These are phyloP conservation scores for Cercophora samala DNA, from an alignment of 495 filamentous ascomycete species.

Conservation along the genomic window DNA sequence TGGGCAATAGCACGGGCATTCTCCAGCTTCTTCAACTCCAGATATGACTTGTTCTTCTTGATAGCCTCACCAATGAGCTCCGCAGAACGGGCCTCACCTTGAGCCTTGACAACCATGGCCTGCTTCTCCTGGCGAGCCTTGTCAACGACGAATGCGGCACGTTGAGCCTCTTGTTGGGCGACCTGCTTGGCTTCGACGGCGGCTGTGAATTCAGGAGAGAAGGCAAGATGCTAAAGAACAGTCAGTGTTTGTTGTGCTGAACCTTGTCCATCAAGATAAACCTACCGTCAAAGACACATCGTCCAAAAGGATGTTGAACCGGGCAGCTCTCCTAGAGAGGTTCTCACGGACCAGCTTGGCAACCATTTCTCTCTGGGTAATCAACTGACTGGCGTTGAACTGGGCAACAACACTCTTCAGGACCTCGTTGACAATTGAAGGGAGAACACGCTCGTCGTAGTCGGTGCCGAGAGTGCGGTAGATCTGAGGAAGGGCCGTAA, in stretches of 20 bases:
- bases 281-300: constrained; percentile 95
- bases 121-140: constrained; percentile 99
- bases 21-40: constrained; percentile 95
- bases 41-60: constrained; percentile 97
- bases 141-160: constrained; percentile 96
- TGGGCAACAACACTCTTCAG: constrained; percentile 98
- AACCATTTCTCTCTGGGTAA: constrained; percentile 97
- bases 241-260: constrained; percentile 19
- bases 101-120: constrained; percentile 94
- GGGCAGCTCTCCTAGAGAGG: constrained; percentile 80
- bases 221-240: constrained; percentile 77
- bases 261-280: constrained; percentile 4
- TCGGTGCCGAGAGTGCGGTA: constrained; percentile 94
- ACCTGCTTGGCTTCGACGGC: constrained; percentile 99
- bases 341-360: constrained; percentile 88
- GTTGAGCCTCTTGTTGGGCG: constrained; percentile 95
- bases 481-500: constrained; percentile 89
- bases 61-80: constrained; percentile 98
- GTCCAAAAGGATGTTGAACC: constrained; percentile 95
- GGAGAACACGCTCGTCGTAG: constrained; percentile 94
- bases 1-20: constrained; percentile 84
- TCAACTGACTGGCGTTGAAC: constrained; percentile 97
- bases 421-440: constrained; percentile 98
- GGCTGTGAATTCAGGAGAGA: constrained; percentile 98
- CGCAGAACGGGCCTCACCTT: constrained; percentile 97